Evolutionary conservation across 1,284 basidiomycete genomes (phyloP), one percentile per base, ranked within the genome.

Genomic region (Pulveroboletus sp.): DNA sequence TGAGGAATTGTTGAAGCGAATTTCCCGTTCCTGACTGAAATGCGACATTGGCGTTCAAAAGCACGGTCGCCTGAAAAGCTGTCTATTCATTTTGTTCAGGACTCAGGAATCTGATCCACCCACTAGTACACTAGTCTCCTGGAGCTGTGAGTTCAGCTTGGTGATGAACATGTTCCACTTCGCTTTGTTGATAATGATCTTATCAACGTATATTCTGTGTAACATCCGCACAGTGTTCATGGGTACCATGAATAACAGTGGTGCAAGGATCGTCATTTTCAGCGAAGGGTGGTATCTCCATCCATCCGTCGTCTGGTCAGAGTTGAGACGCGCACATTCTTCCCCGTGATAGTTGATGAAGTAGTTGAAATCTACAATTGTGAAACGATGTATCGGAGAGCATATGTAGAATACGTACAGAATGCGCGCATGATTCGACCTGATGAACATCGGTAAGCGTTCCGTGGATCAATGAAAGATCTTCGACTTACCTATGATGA

Each of bases 291-390:
- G 60, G 53, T 62, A 61, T 48, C 29, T 60, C 62, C 52, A 73
- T 60, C 61, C 75, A 62, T 73, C 63, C 2, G 83, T 65, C 2
- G 76, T 77, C 57, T 80, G 76, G 47, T 78, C 70, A 11, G 75
- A 73, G 38, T 75, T 69, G 9, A 84, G 73, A 1, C 86, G 81
- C 0, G 80, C 81, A 26, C 75, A 75, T 0, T 76, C 70, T 63
- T 84, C 77, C 2, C 84, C 86, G 26, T 83, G 67, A 59, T 77
- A 80, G 59, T 86, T 76, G 5, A 80, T 35, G 61, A 81, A 84
- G 29, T 74, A 74, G 38, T 78, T 72, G 20, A 70, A 69, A 44
- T 65, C 70, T 72, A 35, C n/a, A 17, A 46, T 14, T 44, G 49
- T 65, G 43, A 62, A 17, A 11, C 1, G 35, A 25, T 39, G 3